These are phyloP conservation scores for Aspergillus conjunctus DNA, from an alignment of 495 filamentous ascomycete genomes.

Conservation along the genomic window DNA sequence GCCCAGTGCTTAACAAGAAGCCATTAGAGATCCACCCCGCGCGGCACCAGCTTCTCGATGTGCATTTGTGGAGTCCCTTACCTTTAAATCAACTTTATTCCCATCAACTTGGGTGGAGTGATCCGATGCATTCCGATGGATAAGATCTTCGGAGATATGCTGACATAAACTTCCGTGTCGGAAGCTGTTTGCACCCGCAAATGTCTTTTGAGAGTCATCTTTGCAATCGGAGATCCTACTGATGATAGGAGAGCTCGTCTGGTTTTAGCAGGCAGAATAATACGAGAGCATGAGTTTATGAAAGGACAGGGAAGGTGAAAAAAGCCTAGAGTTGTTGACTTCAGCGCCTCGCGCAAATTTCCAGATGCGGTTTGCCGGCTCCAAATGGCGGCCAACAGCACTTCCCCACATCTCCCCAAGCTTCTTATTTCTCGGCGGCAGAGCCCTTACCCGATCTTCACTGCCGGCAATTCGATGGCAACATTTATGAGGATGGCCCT, in stretches of 20 bases:
- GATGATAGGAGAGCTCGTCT: too few relatives aligned
- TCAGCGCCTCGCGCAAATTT: background rate
- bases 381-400: constrained; percentile 9
- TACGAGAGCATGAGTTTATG: too few relatives aligned
- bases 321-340: too few relatives aligned
- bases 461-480: constrained; percentile 38
- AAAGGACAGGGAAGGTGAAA: too few relatives aligned
- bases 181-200: background rate
- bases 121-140: constrained; percentile 21
- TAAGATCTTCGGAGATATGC: constrained; percentile 20
- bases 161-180: constrained; percentile 33
- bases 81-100: background rate
- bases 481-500: constrained; percentile 25
- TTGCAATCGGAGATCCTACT: too few relatives aligned
- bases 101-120: background rate
- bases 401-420: constrained; percentile 24
- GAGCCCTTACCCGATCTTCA: constrained; percentile 50
- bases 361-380: constrained; percentile 13
- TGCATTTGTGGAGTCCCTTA: background rate
- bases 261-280: too few relatives aligned
- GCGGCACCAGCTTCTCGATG: background rate
- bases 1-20: background rate
- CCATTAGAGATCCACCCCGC: background rate
- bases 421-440: constrained; percentile 30
- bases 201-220: too few relatives aligned